phyloP scores from a whole-genome alignment of 352 stramenopile genomes.

The Phytophthora podocarpi region DNA sequence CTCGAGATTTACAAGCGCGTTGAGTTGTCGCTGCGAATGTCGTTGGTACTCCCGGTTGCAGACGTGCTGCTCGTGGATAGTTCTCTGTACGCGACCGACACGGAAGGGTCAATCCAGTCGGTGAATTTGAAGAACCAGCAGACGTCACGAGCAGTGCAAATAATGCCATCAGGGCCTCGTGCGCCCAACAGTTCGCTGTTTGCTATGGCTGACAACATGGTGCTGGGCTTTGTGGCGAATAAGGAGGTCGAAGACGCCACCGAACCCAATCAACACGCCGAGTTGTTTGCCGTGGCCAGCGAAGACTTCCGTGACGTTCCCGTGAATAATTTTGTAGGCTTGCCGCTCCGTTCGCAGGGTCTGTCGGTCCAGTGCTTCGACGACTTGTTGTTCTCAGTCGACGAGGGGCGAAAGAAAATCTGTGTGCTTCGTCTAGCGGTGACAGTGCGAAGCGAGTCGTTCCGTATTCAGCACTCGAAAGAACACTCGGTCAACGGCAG shows the following conservation, averaged over 20 bases:
- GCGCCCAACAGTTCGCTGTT: conserved; percentile 20
- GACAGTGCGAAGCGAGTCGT: conserved; percentile 61
- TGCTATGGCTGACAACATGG: conserved; percentile 35
- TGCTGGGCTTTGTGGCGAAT: conserved; percentile 29
- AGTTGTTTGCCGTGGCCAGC: conserved; percentile 32
- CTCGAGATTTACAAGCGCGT: conserved; percentile 38
- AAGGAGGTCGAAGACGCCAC: not conserved
- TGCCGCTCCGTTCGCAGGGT: conserved; percentile 9
- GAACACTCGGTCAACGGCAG: conserved; percentile 21
- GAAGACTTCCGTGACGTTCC: conserved; percentile 49
- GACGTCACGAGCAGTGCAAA: conserved; percentile 37
- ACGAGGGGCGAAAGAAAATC: conserved; percentile 19
- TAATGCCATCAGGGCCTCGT: conserved; percentile 14
- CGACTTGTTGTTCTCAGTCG: conserved; percentile 36
- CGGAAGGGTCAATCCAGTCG: conserved; percentile 36
- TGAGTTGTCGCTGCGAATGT: conserved; percentile 29
- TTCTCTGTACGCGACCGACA: conserved; percentile 43
- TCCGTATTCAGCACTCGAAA: conserved; percentile 51
- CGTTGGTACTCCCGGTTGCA: conserved; percentile 24
- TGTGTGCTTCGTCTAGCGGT: conserved; percentile 28
- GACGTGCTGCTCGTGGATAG: conserved; percentile 30
- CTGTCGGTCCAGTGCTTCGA: conserved; percentile 30
- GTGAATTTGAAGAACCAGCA: conserved; percentile 55
- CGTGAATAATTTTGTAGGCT: conserved; percentile 7
- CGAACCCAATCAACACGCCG: not conserved